A percentile compares a stretch with the other conserved stretches of the same genome.
Conservation (phyloP, 2,329 filamentous ascomycete species). For the Alternaria sp. region DNA sequence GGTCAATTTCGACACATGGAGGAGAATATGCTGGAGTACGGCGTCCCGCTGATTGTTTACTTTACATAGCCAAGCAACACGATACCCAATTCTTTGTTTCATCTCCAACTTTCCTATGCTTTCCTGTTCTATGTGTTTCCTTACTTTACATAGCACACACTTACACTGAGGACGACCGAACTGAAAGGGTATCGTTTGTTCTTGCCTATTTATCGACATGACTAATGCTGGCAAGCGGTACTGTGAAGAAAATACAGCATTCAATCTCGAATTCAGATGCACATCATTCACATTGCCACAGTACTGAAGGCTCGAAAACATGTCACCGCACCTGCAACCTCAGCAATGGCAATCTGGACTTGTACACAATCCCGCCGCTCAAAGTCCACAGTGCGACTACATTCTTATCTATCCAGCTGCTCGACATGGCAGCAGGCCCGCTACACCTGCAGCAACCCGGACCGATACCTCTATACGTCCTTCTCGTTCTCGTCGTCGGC, state of each 20-base stretch:
- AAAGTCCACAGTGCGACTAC: neutral
- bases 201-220: neutral
- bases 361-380: neutral
- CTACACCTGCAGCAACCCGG: neutral
- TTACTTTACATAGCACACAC: neutral
- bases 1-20: neutral
- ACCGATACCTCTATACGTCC: constrained; percentile 16
- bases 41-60: neutral
- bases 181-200: neutral
- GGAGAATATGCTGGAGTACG: neutral
- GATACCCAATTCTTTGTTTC: neutral
- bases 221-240: neutral
- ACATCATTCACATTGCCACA: neutral
- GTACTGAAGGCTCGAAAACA: neutral
- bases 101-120: neutral
- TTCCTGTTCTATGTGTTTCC: neutral
- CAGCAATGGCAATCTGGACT: neutral
- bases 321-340: neutral
- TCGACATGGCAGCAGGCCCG: neutral
- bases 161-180: neutral
- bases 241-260: neutral
- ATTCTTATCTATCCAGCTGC: neutral
- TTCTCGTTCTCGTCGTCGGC: constrained; percentile 21
- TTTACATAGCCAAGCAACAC: neutral
- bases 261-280: neutral